Evolutionary conservation across 192 early-diverging fungal genomes (phyloP).

Genomic region (Umbelopsis ramanniana): DNA sequence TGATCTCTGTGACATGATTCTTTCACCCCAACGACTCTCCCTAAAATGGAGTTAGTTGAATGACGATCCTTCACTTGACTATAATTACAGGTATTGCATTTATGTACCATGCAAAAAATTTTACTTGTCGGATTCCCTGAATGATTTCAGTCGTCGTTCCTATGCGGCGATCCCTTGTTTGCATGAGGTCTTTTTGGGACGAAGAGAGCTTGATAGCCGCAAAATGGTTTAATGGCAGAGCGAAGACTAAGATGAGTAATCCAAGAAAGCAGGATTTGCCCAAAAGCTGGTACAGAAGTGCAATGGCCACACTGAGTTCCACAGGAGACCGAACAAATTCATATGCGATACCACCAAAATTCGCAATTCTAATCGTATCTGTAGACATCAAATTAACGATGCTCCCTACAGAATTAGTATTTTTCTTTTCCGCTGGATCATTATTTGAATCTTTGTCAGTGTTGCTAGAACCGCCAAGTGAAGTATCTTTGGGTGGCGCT

Average conservation of each 20-base stretch:
- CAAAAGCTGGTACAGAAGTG: constrained; percentile 76
- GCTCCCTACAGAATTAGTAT: constrained; percentile 57
- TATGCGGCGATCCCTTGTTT: constrained; percentile 76
- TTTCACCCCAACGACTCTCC: constrained; percentile 36
- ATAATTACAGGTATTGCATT: neutral
- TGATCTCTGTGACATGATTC: constrained; percentile 59
- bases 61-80: neutral
- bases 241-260: constrained; percentile 57
- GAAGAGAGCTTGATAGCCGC: constrained; percentile 38
- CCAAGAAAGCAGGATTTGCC: constrained; percentile 82
- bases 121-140: constrained; percentile 91
- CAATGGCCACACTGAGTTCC: constrained; percentile 65
- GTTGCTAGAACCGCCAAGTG: neutral
- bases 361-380: constrained; percentile 68
- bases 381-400: constrained; percentile 78
- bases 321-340: constrained; percentile 62
- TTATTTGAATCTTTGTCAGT: constrained; percentile 37
- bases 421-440: constrained; percentile 22
- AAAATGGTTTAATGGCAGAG: constrained; percentile 46
- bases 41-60: neutral
- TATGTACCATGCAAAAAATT: constrained; percentile 81
- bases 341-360: constrained; percentile 55
- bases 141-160: constrained; percentile 61
- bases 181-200: constrained; percentile 64
- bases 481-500: constrained; percentile 21